A percentile compares a stretch with the other conserved stretches of the same genome.
Conservation (phyloP, 306 rosid genomes). For the Vigna hirtella region DNA sequence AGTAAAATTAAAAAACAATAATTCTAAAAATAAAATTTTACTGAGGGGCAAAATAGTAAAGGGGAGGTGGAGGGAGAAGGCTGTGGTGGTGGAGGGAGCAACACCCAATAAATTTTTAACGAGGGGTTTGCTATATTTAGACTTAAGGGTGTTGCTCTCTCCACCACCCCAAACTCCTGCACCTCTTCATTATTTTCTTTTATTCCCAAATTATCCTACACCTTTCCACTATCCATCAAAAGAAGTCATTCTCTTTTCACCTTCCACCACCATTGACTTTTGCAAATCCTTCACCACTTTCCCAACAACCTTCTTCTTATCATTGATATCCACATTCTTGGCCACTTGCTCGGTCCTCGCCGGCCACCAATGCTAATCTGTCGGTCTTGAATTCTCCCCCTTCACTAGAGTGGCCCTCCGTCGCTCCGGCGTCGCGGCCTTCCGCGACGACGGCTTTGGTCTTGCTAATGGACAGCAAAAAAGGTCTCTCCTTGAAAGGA, state of each 20-base stretch:
- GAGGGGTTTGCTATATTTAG: too few relatives aligned
- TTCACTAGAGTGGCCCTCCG: conserved; percentile 76
- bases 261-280: conserved; percentile 61
- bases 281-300: conserved; percentile 72
- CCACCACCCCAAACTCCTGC: too few relatives aligned
- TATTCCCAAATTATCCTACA: too few relatives aligned
- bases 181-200: too few relatives aligned
- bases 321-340: conserved; percentile 71
- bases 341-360: conserved; percentile 64
- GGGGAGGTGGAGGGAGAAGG: too few relatives aligned
- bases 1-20: too few relatives aligned
- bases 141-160: too few relatives aligned
- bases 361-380: conserved; percentile 95
- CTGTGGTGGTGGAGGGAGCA: too few relatives aligned
- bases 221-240: conserved; percentile 58
- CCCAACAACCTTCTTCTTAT: conserved; percentile 63
- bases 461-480: conserved; percentile 76
- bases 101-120: too few relatives aligned
- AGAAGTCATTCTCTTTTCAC: conserved; percentile 64
- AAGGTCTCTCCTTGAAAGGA: too few relatives aligned
- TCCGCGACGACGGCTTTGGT: conserved; percentile 64
- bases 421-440: conserved; percentile 81
- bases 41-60: too few relatives aligned
- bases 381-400: conserved; percentile 77
- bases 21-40: too few relatives aligned